Evolutionary conservation across 1,284 basidiomycete genomes (phyloP), one percentile per base, ranked within the genome.

Genomic region (Cryptococcus sp.): DNA sequence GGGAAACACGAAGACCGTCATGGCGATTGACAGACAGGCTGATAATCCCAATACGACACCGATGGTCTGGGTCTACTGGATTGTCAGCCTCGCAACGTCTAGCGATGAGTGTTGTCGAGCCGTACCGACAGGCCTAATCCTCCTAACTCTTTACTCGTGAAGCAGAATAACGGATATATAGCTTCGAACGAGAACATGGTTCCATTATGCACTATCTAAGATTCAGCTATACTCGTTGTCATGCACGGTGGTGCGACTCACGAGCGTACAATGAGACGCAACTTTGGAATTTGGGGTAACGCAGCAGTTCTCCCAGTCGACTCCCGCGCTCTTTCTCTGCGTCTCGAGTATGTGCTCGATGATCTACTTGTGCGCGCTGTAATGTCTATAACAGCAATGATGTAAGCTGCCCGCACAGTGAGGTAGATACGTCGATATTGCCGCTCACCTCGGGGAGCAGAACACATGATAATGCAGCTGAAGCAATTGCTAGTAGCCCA

Each of bases 111-210:
- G 10, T 17, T 41, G 19, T 5, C 7, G 6, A 1, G 11, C 56
- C 71, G 62, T 42, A 75, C 74, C 0, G 63, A 57, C 15, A 76
- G 48, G 2, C 67, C 72, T 7, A 76, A 49, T 1, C 74, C 74
- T 13, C 74, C 74, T 0, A 73, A 65, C 11, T 65, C 60, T 40
- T 64, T 62, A 48, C 57, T 61, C 10, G 72, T 74, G 51, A 72
- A 76, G 0, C 67, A 66, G 48, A 71, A 76, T 15, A 76, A 53
- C 5, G 74, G 74, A 44, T 67, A 76, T 15, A 74, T 56, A 11
- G 72, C 73, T 47, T 76, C 74, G 62, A 68, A 76, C 2, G 65
- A 59, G 46, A 72, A 74, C 60, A 66, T 66, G 22, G 73, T 63
- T 0, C 55, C 65, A 39, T 74, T 71, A 35, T 62, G 59, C 44